phyloP scores from a whole-genome alignment of 2,329 filamentous ascomycete species.

The Aspergillus fructus region DNA sequence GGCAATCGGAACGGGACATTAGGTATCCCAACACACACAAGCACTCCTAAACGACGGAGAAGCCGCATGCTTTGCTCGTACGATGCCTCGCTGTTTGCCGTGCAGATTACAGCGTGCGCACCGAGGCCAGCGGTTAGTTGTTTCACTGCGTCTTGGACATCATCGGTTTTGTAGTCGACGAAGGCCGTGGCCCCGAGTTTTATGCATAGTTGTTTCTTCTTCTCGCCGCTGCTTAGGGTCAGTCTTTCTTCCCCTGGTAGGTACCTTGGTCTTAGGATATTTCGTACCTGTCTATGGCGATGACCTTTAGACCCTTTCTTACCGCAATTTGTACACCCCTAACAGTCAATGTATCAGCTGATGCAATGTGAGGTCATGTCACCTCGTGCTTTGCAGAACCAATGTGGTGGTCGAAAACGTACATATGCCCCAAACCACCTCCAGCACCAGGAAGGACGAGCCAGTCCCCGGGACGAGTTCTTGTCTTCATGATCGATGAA shows the following conservation, averaged over 20 bases:
- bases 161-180: conserved; percentile 35
- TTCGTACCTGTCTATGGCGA: conserved; percentile 38
- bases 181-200: conserved; percentile 34
- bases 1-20: conserved; percentile 45
- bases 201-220: conserved; percentile 34
- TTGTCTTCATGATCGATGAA: conserved; percentile 40
- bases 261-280: background rate
- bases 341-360: background rate
- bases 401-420: background rate
- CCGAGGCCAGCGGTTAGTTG: conserved; percentile 43
- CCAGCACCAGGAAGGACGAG: conserved; percentile 38
- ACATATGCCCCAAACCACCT: conserved; percentile 42
- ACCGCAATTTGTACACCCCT: conserved; percentile 40
- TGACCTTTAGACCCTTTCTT: conserved; percentile 36
- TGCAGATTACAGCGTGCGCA: conserved; percentile 48
- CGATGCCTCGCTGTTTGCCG: conserved; percentile 46
- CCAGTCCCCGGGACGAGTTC: conserved; percentile 34
- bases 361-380: background rate
- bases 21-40: conserved; percentile 50
- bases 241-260: background rate
- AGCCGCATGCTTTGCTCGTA: conserved; percentile 47
- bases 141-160: conserved; percentile 41
- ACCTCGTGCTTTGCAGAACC: background rate
- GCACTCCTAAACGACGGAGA: conserved; percentile 46
- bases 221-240: conserved; percentile 28